Evolutionary conservation across 2,329 filamentous ascomycete genomes (phyloP), one percentile per base, ranked within the genome.

Genomic region (Fusarium haematococcum): DNA sequence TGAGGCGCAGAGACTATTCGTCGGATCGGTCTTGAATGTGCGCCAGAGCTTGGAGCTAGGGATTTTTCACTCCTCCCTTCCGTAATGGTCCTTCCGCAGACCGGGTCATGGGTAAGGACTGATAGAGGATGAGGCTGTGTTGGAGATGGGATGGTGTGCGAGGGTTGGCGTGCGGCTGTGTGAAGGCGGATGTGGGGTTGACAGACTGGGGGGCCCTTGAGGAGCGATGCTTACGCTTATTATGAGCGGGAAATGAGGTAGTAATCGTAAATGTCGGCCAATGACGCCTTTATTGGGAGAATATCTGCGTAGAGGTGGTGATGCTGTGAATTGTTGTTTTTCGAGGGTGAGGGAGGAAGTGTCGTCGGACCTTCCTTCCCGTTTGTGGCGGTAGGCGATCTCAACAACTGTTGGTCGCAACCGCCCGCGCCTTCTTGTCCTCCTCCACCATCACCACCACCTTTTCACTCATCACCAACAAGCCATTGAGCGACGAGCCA

Each of bases 161-260:
- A 39, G 54, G 61, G 16, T 43, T 50, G 71, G 45, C 56, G 54
- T 57, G 71, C 74, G 71, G 69, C 71, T 69, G 71, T 70, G 71
- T 52, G 48, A 50, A 14, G 37, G 39, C 23, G 37, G 43, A 61
- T 61, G 58, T 48, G 58, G 58, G 58, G 39, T 33, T 74, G 39
- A 61, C 54, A 48, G 68, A 59, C 64, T 16, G 39, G 63, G 60
- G 71, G 66, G 10, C 5, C 14, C 25, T 52, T 52, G 27, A 32
- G 48, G 18, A 32, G 48, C 13, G 18, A 52, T 52, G 48, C 48
- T 52, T 30, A 52, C 48, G 48, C 18, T 52, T 30, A 57, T 57
- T 35, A 35, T 35, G 30, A 35, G 32, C n/a, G 30, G 52, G 52
- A 57, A 57, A 57, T 57, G 52, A 57, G 30, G 52, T 25, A 57